Conservation (phyloP, 1,139 yeast species). For the Zygosaccharomyces sapae region DNA sequence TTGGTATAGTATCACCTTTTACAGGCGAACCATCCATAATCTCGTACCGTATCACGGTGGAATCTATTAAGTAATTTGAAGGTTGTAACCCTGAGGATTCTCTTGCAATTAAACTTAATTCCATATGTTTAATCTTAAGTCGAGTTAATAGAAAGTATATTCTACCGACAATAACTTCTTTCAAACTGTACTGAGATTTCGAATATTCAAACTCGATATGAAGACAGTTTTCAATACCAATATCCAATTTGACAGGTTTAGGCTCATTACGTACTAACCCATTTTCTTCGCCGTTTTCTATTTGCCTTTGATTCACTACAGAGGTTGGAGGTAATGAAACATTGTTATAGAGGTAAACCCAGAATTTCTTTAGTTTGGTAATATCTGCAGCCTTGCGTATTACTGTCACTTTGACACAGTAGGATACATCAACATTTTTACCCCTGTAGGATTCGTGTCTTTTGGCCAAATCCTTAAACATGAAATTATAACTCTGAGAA, state of each 20-base stretch:
- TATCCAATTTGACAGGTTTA: conserved; percentile 81
- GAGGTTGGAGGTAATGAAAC: conserved; percentile 30
- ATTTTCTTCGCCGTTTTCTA: conserved; percentile 4
- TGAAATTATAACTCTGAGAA: conserved; percentile 81
- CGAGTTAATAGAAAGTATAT: conserved; percentile 84
- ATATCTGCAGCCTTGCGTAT: conserved; percentile 76
- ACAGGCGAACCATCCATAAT: conserved; percentile 99
- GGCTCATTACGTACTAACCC: conserved; percentile 31
- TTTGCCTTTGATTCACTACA: conserved; percentile 6
- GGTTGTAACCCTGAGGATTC: conserved; percentile 88
- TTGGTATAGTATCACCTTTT: conserved; percentile 94
- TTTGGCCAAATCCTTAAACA: conserved; percentile 88
- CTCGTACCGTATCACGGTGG: conserved; percentile 84
- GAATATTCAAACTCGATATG: conserved; percentile 96
- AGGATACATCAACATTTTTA: conserved; percentile 73
- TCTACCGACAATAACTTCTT: conserved; percentile 91
- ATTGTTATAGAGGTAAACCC: conserved; percentile 68
- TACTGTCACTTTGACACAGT: conserved; percentile 82
- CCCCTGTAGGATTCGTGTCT: conserved; percentile 92
- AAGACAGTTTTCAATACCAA: conserved; percentile 92
- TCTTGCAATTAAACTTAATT: conserved; percentile 74
- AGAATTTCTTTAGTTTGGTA: conserved; percentile 66
- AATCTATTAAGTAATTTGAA: conserved; percentile 67
- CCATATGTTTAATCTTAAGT: conserved; percentile 93
- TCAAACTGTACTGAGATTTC: conserved; percentile 73